phyloP scores from a whole-genome alignment of 495 filamentous ascomycete genomes.

The Aspergillus incahuasiensis region DNA sequence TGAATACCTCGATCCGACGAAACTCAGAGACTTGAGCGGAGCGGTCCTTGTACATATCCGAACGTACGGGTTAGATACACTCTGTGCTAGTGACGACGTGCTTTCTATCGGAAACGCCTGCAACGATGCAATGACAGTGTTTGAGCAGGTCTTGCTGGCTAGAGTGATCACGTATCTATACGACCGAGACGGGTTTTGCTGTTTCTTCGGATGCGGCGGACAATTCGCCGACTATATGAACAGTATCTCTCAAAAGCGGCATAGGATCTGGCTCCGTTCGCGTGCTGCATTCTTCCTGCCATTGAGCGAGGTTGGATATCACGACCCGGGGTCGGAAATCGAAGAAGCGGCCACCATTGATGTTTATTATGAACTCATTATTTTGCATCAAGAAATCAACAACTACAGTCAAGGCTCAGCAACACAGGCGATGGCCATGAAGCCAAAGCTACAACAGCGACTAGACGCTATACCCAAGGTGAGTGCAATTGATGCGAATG shows the following conservation, averaged over 20 bases:
- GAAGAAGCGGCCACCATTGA: constrained; percentile 7
- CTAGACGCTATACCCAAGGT: constrained; percentile 1
- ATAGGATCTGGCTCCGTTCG: constrained; percentile 9
- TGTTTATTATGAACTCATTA: constrained; percentile 14
- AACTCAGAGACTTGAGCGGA: constrained; percentile 6
- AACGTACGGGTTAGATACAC: background rate
- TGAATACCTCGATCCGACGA: background rate
- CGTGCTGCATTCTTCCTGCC: constrained; percentile 3
- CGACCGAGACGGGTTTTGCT: constrained; percentile 15
- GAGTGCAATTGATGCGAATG: background rate
- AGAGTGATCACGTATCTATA: constrained; percentile 11
- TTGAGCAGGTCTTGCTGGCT: constrained; percentile 9
- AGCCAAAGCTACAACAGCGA: background rate
- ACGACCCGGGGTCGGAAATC: background rate
- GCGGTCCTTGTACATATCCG: constrained; percentile 1
- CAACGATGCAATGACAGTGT: background rate
- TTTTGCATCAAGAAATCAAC: constrained; percentile 14
- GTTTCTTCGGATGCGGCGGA: constrained; percentile 17
- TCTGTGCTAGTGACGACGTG: constrained; percentile 10
- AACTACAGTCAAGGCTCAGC: background rate
- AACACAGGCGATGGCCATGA: background rate
- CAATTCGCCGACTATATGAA: constrained; percentile 7
- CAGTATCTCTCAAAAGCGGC: background rate
- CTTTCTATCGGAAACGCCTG: background rate
- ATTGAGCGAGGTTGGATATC: background rate